Evolutionary conservation across 495 filamentous ascomycete genomes (phyloP).

Genomic region (Evernia prunastri): DNA sequence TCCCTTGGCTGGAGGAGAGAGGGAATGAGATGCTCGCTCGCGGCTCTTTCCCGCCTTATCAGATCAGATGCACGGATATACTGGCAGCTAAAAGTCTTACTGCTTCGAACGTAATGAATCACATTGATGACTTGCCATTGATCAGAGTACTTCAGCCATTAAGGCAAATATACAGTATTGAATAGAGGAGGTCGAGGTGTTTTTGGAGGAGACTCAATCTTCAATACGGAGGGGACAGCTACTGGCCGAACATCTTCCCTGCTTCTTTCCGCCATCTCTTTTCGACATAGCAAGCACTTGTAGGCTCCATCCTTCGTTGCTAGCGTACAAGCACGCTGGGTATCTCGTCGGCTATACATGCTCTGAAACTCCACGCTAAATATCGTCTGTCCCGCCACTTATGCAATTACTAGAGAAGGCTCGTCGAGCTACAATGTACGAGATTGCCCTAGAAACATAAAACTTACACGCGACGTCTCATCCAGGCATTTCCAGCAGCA

Average conservation of each 20-base stretch:
- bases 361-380: slow-evolving; percentile 1
- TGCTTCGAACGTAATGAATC: too few relatives aligned
- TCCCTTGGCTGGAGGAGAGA: too few relatives aligned
- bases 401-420: background rate
- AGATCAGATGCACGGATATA: too few relatives aligned
- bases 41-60: too few relatives aligned
- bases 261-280: background rate
- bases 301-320: background rate
- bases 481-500: slow-evolving; percentile 35
- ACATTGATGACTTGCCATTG: too few relatives aligned
- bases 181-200: too few relatives aligned
- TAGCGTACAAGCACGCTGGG: slow-evolving; percentile 16
- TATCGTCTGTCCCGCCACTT: background rate
- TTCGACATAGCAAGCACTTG: background rate
- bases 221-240: too few relatives aligned
- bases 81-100: too few relatives aligned
- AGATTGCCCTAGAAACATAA: background rate
- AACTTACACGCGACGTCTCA: slow-evolving; percentile 26
- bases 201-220: too few relatives aligned
- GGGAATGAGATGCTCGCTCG: too few relatives aligned
- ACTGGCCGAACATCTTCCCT: background rate
- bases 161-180: too few relatives aligned
- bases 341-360: slow-evolving; percentile 3
- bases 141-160: too few relatives aligned
- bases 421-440: background rate